Base-by-base conservation (phyloP, 345 rosid species). In the Camelina sativa region DNA sequence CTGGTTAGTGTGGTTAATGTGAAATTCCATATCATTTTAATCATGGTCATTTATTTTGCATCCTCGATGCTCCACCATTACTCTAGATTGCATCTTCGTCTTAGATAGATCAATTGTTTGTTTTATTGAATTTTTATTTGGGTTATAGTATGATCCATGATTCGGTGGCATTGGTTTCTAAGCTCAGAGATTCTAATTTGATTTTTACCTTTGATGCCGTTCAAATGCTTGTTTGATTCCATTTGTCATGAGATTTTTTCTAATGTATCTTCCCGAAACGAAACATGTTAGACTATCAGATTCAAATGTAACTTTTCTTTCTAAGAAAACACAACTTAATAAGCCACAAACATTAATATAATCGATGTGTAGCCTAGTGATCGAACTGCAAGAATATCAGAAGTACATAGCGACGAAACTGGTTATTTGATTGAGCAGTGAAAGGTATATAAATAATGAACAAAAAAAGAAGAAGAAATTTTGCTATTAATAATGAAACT, bases 231-330 rank as follows among this genome's bases (percentile, higher is more conserved):
- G 8, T 58, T 16, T 32, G 20, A n/a, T 16, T 57, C 12, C 13
- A 32, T 57, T 57, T 8, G 13, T n/a, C 62, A 32, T 57, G 62
- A 56, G 11, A 56, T 13, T 30, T 58, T 8, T 13, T 57, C 62
- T 30, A 32, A 56, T 56, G 20, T 56, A 37, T 30, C 13, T 32
- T 15, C 38, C 6, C 38, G 10, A 56, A 56, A 15, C 41, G 16
- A 56, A 56, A 15, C 62, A 9, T 2, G 62, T 57, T 55, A 8
- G 23, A 57, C 16, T 57, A n/a, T 5, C 13, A 57, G 23, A n/a
- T 8, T 37, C 62, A 57, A 57, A 8, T 57, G 8, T 16, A n/a
- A 30, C 20, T 28, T 6, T 13, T 54, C 6, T 20, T 53, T 23
- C 2, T 5, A 54, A 6, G 37, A 54, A 1, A 25, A 25, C 60